Conservation (phyloP, 257 asterid species). For the Datura wrightii region DNA sequence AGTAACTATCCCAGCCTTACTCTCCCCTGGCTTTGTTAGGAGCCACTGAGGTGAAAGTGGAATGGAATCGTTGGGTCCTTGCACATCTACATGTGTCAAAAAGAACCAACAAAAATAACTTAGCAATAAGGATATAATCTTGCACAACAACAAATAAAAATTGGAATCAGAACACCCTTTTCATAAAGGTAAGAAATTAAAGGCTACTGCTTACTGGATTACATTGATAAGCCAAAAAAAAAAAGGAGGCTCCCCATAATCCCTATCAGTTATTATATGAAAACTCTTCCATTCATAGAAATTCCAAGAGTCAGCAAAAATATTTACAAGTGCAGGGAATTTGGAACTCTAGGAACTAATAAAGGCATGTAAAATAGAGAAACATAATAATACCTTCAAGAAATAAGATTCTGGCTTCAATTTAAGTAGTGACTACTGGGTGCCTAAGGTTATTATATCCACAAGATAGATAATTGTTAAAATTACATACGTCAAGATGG, state of each 20-base stretch:
- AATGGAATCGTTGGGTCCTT: slow-evolving; percentile 69
- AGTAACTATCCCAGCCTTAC: slow-evolving; percentile 59
- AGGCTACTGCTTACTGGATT: background rate
- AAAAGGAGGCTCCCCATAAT: background rate
- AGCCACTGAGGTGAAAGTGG: slow-evolving; percentile 99
- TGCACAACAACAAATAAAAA: slow-evolving; percentile 5
- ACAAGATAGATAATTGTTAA: background rate
- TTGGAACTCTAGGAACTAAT: background rate
- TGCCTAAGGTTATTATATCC: background rate
- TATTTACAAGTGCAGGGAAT: background rate
- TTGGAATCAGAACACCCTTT: slow-evolving; percentile 9
- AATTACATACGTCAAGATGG: background rate
- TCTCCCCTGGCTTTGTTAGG: slow-evolving; percentile 82
- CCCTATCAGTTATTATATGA: background rate
- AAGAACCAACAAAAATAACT: slow-evolving; percentile 1
- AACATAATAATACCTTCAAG: slow-evolving; percentile 1
- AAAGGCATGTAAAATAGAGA: background rate
- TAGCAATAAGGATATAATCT: background rate
- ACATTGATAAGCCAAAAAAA: background rate
- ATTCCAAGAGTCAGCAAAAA: background rate
- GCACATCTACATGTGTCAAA: slow-evolving; percentile 59
- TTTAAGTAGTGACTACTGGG: slow-evolving; percentile 10
- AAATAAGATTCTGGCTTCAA: slow-evolving; percentile 14
- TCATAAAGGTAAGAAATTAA: background rate
- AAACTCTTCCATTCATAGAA: background rate